A percentile compares a stretch with the other conserved stretches of the same genome.
Conservation (phyloP, 2,329 filamentous ascomycete genomes). For the Cercospora canescens region DNA sequence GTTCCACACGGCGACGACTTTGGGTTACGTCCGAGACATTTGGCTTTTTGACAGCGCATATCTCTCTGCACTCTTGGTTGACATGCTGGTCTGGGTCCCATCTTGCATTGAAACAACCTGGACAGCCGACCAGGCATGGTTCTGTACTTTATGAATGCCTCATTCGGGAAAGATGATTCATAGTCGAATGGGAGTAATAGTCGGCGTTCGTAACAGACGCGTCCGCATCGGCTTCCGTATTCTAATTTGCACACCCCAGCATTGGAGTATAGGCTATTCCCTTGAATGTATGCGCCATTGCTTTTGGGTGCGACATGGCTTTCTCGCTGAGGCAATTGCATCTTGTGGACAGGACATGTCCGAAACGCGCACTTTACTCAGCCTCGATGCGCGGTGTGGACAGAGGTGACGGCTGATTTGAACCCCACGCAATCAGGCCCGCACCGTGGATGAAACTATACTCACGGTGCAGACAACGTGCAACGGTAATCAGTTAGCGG, state of each 20-base stretch:
- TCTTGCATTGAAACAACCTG: too few relatives aligned
- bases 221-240: neutral
- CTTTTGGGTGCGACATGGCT: neutral
- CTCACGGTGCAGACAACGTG: neutral
- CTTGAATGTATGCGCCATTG: neutral
- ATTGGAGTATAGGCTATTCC: neutral
- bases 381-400: neutral
- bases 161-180: neutral
- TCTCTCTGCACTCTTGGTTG: too few relatives aligned
- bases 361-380: neutral
- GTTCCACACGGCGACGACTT: too few relatives aligned
- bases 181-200: neutral
- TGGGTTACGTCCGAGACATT: too few relatives aligned
- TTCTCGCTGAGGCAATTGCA: neutral
- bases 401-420: neutral
- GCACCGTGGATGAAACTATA: neutral
- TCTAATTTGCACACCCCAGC: neutral
- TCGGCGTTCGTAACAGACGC: neutral
- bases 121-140: neutral
- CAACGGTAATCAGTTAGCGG: neutral
- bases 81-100: too few relatives aligned
- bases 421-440: neutral
- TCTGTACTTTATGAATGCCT: neutral
- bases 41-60: too few relatives aligned
- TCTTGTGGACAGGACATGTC: neutral